These are phyloP conservation scores for Bipolaris oryzae DNA, from an alignment of 2,329 filamentous ascomycete species.

Conservation along the genomic window DNA sequence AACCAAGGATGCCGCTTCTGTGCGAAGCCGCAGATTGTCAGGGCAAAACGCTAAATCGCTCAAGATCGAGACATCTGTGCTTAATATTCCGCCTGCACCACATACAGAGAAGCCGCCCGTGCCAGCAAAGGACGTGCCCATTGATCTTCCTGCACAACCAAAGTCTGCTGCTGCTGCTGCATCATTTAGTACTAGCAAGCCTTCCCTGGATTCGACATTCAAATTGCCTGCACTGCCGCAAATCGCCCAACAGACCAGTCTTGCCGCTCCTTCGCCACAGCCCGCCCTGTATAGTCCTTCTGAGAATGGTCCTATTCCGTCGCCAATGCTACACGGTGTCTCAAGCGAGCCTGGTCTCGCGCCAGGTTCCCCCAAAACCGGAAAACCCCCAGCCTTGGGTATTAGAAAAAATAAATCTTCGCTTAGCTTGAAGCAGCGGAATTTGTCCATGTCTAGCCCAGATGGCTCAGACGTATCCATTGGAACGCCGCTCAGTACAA, in stretches of 20 bases:
- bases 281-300: constrained; percentile 48
- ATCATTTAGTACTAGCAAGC: constrained; percentile 35
- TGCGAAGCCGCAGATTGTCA: constrained; percentile 78
- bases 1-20: constrained; percentile 51
- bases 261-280: constrained; percentile 41
- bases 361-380: constrained; percentile 45
- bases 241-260: constrained; percentile 29
- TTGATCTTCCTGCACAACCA: constrained; percentile 42
- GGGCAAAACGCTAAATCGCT: constrained; percentile 80
- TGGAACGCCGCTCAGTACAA: constrained; percentile 73
- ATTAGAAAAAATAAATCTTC: constrained; percentile 60
- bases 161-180: constrained; percentile 41
- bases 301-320: constrained; percentile 50
- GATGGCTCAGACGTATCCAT: constrained; percentile 71
- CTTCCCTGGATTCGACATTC: constrained; percentile 35
- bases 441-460: constrained; percentile 68
- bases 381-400: constrained; percentile 37
- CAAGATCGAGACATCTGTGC: constrained; percentile 78
- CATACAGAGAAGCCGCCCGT: constrained; percentile 44
- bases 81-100: constrained; percentile 42
- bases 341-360: constrained; percentile 52
- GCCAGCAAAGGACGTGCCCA: constrained; percentile 41
- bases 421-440: constrained; percentile 73
- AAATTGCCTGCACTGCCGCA: constrained; percentile 44
- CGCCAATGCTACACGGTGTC: constrained; percentile 49